A percentile compares a stretch with the other conserved stretches of the same genome.
phyloP scores from a whole-genome alignment of 140 eudicot genomes.

The Eryngium alpinum region DNA sequence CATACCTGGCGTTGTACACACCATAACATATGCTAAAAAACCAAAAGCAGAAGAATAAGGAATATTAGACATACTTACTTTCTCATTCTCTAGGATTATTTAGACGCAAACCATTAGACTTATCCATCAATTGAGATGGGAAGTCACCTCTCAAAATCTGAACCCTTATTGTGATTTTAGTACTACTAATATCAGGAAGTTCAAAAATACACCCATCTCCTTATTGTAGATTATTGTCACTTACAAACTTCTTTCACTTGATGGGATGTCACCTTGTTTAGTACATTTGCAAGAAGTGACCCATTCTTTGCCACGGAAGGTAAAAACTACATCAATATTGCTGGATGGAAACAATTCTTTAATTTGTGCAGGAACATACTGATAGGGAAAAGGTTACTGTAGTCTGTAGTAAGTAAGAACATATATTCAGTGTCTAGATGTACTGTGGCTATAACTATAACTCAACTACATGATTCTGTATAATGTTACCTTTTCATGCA shows the following conservation, averaged over 20 bases:
- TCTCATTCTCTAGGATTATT: conserved; percentile 11
- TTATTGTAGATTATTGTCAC: conserved; percentile 32
- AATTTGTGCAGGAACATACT: conserved; percentile 23
- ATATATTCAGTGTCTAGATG: neutral
- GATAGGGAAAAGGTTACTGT: neutral
- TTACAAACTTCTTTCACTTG: conserved; percentile 39
- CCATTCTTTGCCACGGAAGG: conserved; percentile 41
- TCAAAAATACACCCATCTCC: conserved; percentile 51
- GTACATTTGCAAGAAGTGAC: neutral
- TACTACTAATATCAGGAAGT: conserved; percentile 17
- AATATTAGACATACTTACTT: no score
- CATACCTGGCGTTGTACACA: no score
- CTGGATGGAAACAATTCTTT: conserved; percentile 25
- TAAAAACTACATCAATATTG: conserved; percentile 30
- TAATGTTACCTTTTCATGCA: neutral
- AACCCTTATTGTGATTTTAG: conserved; percentile 21
- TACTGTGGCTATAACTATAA: neutral
- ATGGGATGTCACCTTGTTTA: conserved; percentile 13
- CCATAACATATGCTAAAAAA: no score
- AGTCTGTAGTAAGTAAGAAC: no score
- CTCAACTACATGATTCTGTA: neutral
- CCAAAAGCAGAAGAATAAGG: no score
- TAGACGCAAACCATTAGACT: neutral
- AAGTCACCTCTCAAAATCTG: conserved; percentile 37
- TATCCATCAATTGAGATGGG: conserved; percentile 27